phyloP scores from a whole-genome alignment of 768 basidiomycete genomes.

The Galerina sulciceps region DNA sequence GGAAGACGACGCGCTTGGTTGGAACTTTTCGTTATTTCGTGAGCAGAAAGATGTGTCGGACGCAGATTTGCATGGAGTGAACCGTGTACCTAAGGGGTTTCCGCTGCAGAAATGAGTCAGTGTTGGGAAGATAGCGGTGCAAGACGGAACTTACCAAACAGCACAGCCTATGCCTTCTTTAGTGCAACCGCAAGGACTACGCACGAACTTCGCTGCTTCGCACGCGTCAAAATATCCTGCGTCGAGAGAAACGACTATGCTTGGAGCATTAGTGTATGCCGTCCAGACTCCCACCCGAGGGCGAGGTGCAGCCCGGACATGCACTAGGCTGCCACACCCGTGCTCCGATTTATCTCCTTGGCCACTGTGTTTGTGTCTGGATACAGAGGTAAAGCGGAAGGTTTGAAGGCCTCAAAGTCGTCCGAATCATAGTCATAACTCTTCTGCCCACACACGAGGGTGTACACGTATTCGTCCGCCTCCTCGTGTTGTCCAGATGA shows the following conservation, averaged over 20 bases:
- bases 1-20: constrained; percentile 5
- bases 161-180: constrained; percentile 70
- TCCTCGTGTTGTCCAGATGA: constrained; percentile 12
- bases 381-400: constrained; percentile 41
- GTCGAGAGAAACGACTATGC: constrained; percentile 60
- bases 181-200: constrained; percentile 66
- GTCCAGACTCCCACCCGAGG: constrained; percentile 59
- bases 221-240: constrained; percentile 59
- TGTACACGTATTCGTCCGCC: constrained; percentile 27
- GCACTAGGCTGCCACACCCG: constrained; percentile 67
- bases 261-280: constrained; percentile 55
- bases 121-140: background rate
- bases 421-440: constrained; percentile 11
- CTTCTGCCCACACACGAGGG: constrained; percentile 33
- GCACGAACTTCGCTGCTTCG: constrained; percentile 51
- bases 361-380: constrained; percentile 27
- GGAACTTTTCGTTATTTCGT: constrained; percentile 15
- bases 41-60: constrained; percentile 45
- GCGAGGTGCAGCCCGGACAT: constrained; percentile 58
- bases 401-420: constrained; percentile 30
- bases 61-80: constrained; percentile 62
- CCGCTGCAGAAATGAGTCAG: constrained; percentile 42
- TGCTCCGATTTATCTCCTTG: constrained; percentile 24
- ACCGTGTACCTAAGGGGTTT: constrained; percentile 66
- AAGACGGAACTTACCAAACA: constrained; percentile 25